phyloP scores from a whole-genome alignment of 1,284 basidiomycete species.

The Trametes pubescens region DNA sequence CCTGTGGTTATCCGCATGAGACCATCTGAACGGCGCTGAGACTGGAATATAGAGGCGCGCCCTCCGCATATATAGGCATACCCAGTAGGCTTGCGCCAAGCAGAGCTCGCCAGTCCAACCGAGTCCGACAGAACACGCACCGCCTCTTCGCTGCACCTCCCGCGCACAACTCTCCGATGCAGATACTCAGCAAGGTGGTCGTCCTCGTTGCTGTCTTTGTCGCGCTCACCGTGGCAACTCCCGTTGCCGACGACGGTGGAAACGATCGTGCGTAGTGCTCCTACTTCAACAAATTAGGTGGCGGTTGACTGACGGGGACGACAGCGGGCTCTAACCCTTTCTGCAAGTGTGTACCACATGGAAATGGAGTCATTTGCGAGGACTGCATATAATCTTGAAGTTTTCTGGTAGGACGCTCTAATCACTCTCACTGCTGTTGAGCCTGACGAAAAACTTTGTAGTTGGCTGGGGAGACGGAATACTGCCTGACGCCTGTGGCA shows the following conservation, averaged over 20 bases:
- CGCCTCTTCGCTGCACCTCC: neutral
- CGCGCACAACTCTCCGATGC: slow-evolving; percentile 3
- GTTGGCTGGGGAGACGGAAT: no score
- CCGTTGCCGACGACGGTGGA: neutral
- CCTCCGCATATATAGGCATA: neutral
- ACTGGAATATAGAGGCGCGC: neutral
- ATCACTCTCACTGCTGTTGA: no score
- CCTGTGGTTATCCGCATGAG: neutral
- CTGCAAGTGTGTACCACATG: no score
- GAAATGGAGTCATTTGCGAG: no score
- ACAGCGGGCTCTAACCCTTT: no score
- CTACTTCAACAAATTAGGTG: neutral
- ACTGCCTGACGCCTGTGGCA: no score
- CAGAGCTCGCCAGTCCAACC: neutral
- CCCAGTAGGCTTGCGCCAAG: neutral
- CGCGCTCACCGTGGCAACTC: neutral
- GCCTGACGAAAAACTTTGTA: no score
- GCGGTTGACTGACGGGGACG: neutral
- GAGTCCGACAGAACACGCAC: neutral
- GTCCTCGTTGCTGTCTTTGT: slow-evolving; percentile 1
- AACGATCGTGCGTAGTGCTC: neutral
- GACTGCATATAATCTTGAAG: no score
- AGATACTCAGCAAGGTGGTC: slow-evolving; percentile 5
- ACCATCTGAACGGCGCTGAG: neutral
- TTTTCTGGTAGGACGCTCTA: no score